Conservation (phyloP, 2,329 filamentous ascomycete species). For the Colletotrichum siamense region DNA sequence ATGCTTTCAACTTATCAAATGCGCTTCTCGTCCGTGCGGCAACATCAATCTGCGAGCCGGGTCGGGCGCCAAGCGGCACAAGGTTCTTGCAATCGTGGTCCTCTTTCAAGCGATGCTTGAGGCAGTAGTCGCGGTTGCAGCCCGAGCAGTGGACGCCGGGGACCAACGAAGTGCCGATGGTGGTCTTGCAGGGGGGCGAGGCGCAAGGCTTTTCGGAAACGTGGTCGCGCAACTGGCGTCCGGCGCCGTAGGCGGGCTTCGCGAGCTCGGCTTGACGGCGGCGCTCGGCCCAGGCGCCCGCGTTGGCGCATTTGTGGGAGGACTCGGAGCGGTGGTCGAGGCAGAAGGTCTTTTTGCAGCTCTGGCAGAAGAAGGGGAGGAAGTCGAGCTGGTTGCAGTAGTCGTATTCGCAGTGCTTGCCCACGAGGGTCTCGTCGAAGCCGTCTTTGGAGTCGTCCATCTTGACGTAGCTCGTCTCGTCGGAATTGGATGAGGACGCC, state of each 20-base stretch:
- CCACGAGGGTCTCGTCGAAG: slow-evolving; percentile 82
- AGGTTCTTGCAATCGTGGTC: slow-evolving; percentile 87
- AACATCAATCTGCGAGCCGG: slow-evolving; percentile 46
- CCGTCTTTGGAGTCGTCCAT: slow-evolving; percentile 65
- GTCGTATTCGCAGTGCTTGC: slow-evolving; percentile 87
- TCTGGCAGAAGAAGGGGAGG: slow-evolving; percentile 92
- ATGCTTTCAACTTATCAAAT: slow-evolving; percentile 77
- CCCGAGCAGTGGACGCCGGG: slow-evolving; percentile 74
- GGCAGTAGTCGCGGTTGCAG: slow-evolving; percentile 78
- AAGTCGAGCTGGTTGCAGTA: slow-evolving; percentile 97
- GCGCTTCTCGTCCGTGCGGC: slow-evolving; percentile 76
- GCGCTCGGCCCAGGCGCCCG: slow-evolving; percentile 67
- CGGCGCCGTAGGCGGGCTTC: slow-evolving; percentile 58
- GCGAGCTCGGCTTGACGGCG: slow-evolving; percentile 60
- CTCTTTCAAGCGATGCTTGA: slow-evolving; percentile 77
- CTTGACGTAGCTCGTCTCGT: slow-evolving; percentile 66
- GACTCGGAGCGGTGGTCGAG: slow-evolving; percentile 91
- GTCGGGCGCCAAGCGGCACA: slow-evolving; percentile 58
- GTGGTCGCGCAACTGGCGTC: slow-evolving; percentile 58
- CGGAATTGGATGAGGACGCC: slow-evolving; percentile 55
- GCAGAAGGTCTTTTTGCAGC: slow-evolving; percentile 84
- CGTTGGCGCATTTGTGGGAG: slow-evolving; percentile 71
- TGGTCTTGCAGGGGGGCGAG: slow-evolving; percentile 69
- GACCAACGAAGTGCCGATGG: slow-evolving; percentile 70
- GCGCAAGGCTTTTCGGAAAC: slow-evolving; percentile 72